Evolutionary conservation across 257 asterid species (phyloP).

Genomic region (Oldenlandia corymbosa): DNA sequence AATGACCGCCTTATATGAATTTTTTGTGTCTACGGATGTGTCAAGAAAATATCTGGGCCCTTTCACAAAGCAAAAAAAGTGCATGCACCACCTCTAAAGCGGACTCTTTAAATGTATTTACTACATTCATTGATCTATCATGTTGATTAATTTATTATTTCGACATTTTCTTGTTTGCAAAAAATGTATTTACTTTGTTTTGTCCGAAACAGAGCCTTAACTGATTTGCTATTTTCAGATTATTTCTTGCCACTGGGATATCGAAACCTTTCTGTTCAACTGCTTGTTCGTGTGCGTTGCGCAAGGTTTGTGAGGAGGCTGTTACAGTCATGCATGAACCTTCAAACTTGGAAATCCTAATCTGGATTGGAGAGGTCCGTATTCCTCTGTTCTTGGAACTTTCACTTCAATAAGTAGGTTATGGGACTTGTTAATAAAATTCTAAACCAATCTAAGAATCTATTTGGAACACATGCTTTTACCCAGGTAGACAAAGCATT

Average conservation of each 20-base stretch:
- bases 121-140: neutral
- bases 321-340: slow-evolving; percentile 51
- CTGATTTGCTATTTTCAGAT: slow-evolving; percentile 51
- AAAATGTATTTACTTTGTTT: slow-evolving; percentile 1
- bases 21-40: neutral
- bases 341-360: slow-evolving; percentile 75
- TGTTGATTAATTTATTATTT: neutral
- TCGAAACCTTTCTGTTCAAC: slow-evolving; percentile 59
- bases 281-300: slow-evolving; percentile 71
- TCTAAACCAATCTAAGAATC: neutral
- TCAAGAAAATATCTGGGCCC: neutral
- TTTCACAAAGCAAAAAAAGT: neutral
- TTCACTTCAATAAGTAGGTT: neutral
- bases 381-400: slow-evolving; percentile 4
- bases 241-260: slow-evolving; percentile 72
- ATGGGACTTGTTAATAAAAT: neutral
- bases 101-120: neutral
- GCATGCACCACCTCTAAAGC: neutral
- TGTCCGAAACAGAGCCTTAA: slow-evolving; percentile 8
- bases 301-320: slow-evolving; percentile 81
- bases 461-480: neutral
- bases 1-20: too few relatives aligned
- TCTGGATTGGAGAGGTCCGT: slow-evolving; percentile 91
- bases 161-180: neutral
- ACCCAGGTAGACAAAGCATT: neutral